Conservation (phyloP, 202 grass and related monocot species). For the Panicum hallii region DNA sequence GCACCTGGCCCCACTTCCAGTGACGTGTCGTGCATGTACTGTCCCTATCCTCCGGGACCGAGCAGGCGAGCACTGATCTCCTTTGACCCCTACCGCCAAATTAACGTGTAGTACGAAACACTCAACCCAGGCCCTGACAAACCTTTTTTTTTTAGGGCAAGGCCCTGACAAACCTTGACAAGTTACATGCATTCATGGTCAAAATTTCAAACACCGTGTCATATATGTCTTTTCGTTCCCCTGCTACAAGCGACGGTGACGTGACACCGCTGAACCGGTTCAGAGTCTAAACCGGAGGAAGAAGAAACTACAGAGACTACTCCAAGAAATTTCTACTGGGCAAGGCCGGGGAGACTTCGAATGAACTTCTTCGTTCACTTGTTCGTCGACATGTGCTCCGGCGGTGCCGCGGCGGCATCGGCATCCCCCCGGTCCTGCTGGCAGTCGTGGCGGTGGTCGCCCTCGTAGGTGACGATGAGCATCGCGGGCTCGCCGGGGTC, state of each 20-base stretch:
- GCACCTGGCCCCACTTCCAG: too few relatives aligned
- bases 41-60: background rate
- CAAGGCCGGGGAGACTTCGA: background rate
- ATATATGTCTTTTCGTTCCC: background rate
- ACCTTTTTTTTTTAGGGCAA: background rate
- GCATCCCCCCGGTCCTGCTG: background rate
- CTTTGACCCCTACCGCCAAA: background rate
- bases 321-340: background rate
- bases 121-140: background rate
- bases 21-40: too few relatives aligned
- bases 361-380: background rate
- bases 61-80: background rate
- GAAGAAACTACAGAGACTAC: background rate
- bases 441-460: conserved; percentile 63
- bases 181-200: background rate
- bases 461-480: conserved; percentile 87
- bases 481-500: conserved; percentile 66
- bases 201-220: conserved; percentile 28
- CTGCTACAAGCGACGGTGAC: conserved; percentile 28
- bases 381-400: background rate
- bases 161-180: background rate
- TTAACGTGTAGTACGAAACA: background rate
- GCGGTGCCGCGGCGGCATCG: too few relatives aligned
- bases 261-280: background rate
- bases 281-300: too few relatives aligned